Conservation (phyloP, 1,284 basidiomycete genomes). For the Heimioporus retisporus region DNA sequence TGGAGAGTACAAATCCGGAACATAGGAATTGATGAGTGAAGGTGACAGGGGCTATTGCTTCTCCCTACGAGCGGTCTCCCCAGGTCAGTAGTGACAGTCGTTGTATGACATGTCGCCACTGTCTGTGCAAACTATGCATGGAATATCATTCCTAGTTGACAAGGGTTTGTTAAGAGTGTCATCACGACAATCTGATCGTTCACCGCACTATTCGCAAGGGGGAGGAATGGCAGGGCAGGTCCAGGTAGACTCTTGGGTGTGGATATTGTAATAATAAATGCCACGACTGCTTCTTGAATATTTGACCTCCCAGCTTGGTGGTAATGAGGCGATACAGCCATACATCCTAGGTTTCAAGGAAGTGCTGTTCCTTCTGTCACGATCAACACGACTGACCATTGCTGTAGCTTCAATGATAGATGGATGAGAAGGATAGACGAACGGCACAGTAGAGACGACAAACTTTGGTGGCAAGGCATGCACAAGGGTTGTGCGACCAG, state of each 20-base stretch:
- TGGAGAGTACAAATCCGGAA: slow-evolving; percentile 43
- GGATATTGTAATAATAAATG: slow-evolving; percentile 70
- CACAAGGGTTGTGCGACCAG: slow-evolving; percentile 50
- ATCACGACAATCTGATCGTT: slow-evolving; percentile 36
- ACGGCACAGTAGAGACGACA: slow-evolving; percentile 61
- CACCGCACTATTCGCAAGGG: slow-evolving; percentile 34
- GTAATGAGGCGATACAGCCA: slow-evolving; percentile 54
- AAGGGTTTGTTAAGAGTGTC: slow-evolving; percentile 37
- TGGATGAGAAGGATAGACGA: slow-evolving; percentile 64
- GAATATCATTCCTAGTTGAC: slow-evolving; percentile 37
- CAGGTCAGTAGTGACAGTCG: slow-evolving; percentile 75
- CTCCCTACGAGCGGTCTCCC: slow-evolving; percentile 41
- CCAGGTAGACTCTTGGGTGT: slow-evolving; percentile 72
- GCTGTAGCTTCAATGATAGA: slow-evolving; percentile 68
- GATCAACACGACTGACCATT: slow-evolving; percentile 58
- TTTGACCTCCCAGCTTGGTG: slow-evolving; percentile 71
- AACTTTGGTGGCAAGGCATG: slow-evolving; percentile 83
- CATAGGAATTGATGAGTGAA: slow-evolving; percentile 43
- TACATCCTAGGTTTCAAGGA: slow-evolving; percentile 42
- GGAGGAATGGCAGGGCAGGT: slow-evolving; percentile 54
- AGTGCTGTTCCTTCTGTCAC: slow-evolving; percentile 43
- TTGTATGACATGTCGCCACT: slow-evolving; percentile 51
- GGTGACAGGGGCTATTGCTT: slow-evolving; percentile 35
- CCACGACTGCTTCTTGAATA: slow-evolving; percentile 57
- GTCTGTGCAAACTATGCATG: slow-evolving; percentile 43